Percentiles rank a stretch among this genome's conserved stretches.
Evolutionary conservation across 2,329 filamentous ascomycete genomes (phyloP).

Genomic region (Penicillium oxalicum): DNA sequence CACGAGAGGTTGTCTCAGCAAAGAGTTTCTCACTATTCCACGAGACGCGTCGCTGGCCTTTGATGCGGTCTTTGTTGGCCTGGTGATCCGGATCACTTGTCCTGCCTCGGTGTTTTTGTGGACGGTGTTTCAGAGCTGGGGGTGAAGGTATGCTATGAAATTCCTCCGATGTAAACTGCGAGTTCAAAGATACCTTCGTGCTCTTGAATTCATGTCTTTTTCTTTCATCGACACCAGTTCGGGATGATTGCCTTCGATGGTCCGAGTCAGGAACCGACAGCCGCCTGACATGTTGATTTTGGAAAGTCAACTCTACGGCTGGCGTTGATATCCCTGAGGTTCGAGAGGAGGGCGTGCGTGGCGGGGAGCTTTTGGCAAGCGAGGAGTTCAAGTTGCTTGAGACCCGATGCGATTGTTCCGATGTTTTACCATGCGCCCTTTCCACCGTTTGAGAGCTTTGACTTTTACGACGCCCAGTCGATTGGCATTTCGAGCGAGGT

Average conservation of each 20-base stretch:
- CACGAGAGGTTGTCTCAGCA: constrained; percentile 20
- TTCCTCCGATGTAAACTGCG: constrained; percentile 24
- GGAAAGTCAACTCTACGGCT: constrained; percentile 34
- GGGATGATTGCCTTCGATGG: constrained; percentile 30
- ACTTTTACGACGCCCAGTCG: not conserved
- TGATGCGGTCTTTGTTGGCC: constrained; percentile 19
- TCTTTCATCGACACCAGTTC: constrained; percentile 30
- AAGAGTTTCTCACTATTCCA: constrained; percentile 35
- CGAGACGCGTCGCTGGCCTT: constrained; percentile 31
- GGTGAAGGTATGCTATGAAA: constrained; percentile 31
- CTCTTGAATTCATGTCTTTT: constrained; percentile 25
- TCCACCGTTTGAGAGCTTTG: not conserved
- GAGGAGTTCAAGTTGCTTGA: constrained; percentile 6
- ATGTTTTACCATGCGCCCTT: constrained; percentile 5
- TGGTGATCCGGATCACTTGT: constrained; percentile 18
- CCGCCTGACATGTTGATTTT: constrained; percentile 36
- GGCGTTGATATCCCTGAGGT: constrained; percentile 22
- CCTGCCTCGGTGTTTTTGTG: constrained; percentile 35
- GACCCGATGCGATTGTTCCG: constrained; percentile 6
- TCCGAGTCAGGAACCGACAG: constrained; percentile 36
- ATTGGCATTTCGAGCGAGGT: constrained; percentile 11
- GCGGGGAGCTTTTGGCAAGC: constrained; percentile 9
- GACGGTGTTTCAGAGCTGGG: constrained; percentile 36
- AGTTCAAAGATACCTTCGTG: constrained; percentile 29
- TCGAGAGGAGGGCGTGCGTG: constrained; percentile 28